Base-by-base conservation (phyloP, 495 filamentous ascomycete genomes). In the Delitschia confertaspora region DNA sequence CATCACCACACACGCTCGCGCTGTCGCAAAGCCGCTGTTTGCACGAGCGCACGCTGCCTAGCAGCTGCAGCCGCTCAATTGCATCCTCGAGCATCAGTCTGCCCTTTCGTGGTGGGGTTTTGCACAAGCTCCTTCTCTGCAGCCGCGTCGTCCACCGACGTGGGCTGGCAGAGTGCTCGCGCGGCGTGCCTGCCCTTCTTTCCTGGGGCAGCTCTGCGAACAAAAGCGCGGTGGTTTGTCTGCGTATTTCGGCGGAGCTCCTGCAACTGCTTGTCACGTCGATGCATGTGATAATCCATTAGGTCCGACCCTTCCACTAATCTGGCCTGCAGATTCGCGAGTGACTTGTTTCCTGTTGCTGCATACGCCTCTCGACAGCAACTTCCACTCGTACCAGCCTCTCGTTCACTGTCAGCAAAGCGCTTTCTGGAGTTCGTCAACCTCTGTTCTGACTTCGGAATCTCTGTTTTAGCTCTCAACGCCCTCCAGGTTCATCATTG, bases 281-380 rank as follows among this genome's bases (percentile, higher is more conserved):
- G 18, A 22, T 33, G 40, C 51, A 51, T 56, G 53, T 52, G 42
- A 52, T n/a, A n/a, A n/a, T 42, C 27, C 16, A 13, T 26, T 22
- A 30, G 20, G 42, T 46, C 37, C 33, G 3, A 49, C 44, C 27
- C 17, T 14, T 16, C 20, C 32, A 33, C 51, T 49, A 41, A 55
- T 42, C n/a, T 37, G 37, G 25, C 37, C 27, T 33, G 30, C 36
- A 51, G 48, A 49, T 56, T 51, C 46, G 43, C 45, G 9, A 41
- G 32, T 41, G 22, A 44, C 45, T 29, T 38, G 22, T 32, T 43
- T 36, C 17, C 27, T 34, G 21, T 14, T 17, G 16, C 34, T 20
- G 10, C 33, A 16, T 19, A 10, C 33, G 22, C 33, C 33, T 17
- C 17, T 11, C 42, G 21, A 22, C 22, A 49, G 14, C 40, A 26